Conservation (phyloP, 768 basidiomycete species). For the Termitomyces sp. region DNA sequence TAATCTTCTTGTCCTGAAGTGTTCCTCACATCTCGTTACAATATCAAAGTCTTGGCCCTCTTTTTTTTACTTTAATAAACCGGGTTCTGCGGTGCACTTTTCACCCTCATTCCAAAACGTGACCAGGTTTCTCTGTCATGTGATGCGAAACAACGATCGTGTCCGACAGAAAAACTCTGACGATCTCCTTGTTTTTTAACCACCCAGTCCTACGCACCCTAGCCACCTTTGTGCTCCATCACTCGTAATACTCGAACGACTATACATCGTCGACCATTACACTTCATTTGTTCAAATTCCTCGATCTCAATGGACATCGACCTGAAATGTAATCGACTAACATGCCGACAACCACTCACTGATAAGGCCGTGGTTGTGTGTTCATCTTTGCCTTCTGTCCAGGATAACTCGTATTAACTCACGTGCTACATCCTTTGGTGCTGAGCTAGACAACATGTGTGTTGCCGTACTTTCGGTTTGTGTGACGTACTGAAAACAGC, state of each 20-base stretch:
- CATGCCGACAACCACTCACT: constrained; percentile 59
- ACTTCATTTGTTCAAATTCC: neutral
- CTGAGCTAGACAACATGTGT: constrained; percentile 21
- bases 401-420: neutral
- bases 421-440: neutral
- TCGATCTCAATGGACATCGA: constrained; percentile 60
- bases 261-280: neutral
- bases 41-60: too few species aligned
- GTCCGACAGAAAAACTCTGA: neutral
- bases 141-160: neutral
- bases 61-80: too few species aligned
- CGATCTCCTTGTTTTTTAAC: neutral
- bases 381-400: constrained; percentile 14
- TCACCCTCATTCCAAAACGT: neutral
- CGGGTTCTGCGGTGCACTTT: too few species aligned
- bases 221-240: neutral
- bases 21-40: too few species aligned
- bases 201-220: neutral
- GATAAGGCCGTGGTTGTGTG: constrained; percentile 87
- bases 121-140: neutral
- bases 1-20: too few species aligned
- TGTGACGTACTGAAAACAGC: neutral
- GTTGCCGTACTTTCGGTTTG: constrained; percentile 5
- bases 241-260: neutral
- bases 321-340: constrained; percentile 75